Base-by-base conservation (phyloP, 352 stramenopile species). In the Lagenidium giganteum region DNA sequence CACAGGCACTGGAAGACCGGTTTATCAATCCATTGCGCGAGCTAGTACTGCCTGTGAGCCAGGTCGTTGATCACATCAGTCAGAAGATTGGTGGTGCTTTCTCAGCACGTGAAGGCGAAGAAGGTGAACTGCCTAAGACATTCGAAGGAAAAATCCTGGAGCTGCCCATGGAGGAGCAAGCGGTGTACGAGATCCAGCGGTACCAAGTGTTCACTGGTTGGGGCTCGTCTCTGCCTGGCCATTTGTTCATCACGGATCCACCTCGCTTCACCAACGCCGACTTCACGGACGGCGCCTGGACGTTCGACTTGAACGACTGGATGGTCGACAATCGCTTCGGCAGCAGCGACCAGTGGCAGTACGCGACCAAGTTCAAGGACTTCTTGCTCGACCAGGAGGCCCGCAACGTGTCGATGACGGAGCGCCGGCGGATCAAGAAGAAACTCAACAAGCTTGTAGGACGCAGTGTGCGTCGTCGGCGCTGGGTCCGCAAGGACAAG, bases 321-420 rank as follows among this genome's bases (percentile, higher is more conserved):
- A 80, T 87, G 22, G 64, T 93, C 9, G 81, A 93, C 56, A 85
- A 74, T 21, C 49, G 62, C 7, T 83, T 87, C 18, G 81, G 78
- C n/a, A 62, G 65, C 25, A 56, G 57, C 9, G 78, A 89, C 61
- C 74, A 91, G 43, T 93, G 81, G 81, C 71, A 93, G 29, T 91
- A 93, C 61, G 78, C 71, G 5, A 90, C 78, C 17, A 86, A 79
- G 52, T 91, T 93, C 48, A 85, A 88, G 51, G 81, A 93, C 47
- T 90, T 87, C 17, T 37, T 88, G 42, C 71, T 73, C 1, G 74
- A 75, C 4, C 69, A 74, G n/a, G 57, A 87, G 26, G 64, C 69
- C n/a, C 44, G 50, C 7, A 47, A 71, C 17, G 43, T 77, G 17
- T 53, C 60, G 2, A 37, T 69, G 13, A 80, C 82, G 24, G 70